Conservation (phyloP, 345 rosid genomes). For the Isatis tinctoria region DNA sequence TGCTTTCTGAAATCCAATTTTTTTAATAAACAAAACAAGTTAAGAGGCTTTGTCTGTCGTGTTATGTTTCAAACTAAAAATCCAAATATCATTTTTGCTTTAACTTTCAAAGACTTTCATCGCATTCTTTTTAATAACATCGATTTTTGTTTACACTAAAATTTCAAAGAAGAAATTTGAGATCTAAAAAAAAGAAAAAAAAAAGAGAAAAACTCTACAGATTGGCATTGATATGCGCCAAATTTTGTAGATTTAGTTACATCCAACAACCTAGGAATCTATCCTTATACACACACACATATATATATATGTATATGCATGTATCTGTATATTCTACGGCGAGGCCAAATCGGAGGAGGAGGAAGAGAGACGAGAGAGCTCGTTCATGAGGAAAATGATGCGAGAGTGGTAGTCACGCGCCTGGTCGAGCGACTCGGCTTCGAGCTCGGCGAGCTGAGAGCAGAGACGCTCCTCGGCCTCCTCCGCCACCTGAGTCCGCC, state of each 20-base stretch:
- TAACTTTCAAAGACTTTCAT: background rate
- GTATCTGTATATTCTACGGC: background rate
- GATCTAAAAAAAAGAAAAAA: background rate
- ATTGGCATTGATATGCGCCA: conserved; percentile 5
- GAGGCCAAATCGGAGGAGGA: conserved; percentile 15
- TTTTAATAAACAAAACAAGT: background rate
- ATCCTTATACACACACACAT: background rate
- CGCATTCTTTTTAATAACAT: background rate
- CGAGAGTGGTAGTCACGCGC: conserved; percentile 69
- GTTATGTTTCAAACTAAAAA: background rate
- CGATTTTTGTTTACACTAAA: background rate
- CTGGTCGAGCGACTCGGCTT: conserved; percentile 68
- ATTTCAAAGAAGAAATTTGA: background rate
- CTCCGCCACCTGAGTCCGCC: conserved; percentile 64
- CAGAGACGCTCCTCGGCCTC: conserved; percentile 87
- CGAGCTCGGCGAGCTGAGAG: conserved; percentile 79
- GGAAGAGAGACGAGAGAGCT: conserved; percentile 47
- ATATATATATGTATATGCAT: background rate
- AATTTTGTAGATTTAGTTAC: background rate
- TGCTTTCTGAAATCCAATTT: background rate
- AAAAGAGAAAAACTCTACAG: background rate
- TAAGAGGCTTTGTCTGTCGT: background rate
- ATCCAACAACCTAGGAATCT: conserved; percentile 18
- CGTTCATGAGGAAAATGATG: conserved; percentile 50
- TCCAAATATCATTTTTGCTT: background rate